Conservation (phyloP, 495 filamentous ascomycete genomes). For the Penicillium atrosanguineum region DNA sequence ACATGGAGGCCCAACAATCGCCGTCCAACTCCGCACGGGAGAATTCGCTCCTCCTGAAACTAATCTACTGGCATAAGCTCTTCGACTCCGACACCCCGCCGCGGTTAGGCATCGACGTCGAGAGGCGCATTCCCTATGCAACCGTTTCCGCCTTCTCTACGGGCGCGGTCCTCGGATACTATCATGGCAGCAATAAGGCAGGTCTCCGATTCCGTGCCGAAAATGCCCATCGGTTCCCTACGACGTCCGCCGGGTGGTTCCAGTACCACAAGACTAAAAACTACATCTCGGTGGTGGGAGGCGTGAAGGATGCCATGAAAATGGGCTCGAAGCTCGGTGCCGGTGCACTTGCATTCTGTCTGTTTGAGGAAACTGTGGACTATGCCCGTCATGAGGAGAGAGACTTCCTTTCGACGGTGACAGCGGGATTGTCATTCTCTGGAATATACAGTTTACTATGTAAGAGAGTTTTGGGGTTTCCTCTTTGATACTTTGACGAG, state of each 20-base stretch:
- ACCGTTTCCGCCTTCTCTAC: constrained; percentile 56
- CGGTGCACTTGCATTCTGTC: constrained; percentile 67
- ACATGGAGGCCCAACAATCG: constrained; percentile 28
- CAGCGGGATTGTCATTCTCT: constrained; percentile 76
- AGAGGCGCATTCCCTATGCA: constrained; percentile 62
- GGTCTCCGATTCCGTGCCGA: constrained; percentile 86
- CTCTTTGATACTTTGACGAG: neutral
- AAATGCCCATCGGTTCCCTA: constrained; percentile 88
- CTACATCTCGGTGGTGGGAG: constrained; percentile 74
- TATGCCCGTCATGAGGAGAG: constrained; percentile 53
- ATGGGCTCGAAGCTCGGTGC: constrained; percentile 66
- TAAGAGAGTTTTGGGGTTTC: constrained; percentile 42
- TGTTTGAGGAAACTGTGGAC: constrained; percentile 83
- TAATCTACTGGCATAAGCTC: constrained; percentile 41
- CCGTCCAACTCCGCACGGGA: constrained; percentile 8
- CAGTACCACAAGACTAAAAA: constrained; percentile 98
- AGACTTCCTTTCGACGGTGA: constrained; percentile 20
- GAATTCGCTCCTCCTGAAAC: constrained; percentile 27
- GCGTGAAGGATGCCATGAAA: constrained; percentile 69
- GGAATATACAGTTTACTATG: constrained; percentile 86
- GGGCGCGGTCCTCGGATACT: constrained; percentile 67
- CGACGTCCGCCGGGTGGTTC: constrained; percentile 82
- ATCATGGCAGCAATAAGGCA: constrained; percentile 68
- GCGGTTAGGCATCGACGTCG: constrained; percentile 64
- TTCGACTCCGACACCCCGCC: constrained; percentile 43